Base-by-base conservation (phyloP, 1,284 basidiomycete genomes). In the Albatrellus sp. region DNA sequence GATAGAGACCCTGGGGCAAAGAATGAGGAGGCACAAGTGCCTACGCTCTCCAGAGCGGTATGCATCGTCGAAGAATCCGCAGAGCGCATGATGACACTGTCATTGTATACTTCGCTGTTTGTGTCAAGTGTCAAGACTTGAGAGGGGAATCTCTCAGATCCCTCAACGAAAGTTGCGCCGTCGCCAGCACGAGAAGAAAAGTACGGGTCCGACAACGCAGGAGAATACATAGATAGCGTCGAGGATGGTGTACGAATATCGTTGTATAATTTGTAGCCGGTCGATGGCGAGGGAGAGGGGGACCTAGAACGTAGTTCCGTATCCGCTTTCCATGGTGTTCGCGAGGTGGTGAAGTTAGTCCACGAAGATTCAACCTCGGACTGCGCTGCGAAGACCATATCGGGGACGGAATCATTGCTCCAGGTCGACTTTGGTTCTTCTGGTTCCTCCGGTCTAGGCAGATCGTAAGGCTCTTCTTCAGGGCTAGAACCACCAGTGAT, bases 341-440 rank as follows among this genome's bases (percentile, higher is more conserved):
- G 60, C 51, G 63, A 63, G 14, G 20, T 9, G 64, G 59, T 8
- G 61, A 59, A 43, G 32, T 62, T 56, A 12, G 60, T 55, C 58
- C 69, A 69, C 48, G 61, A 64, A 14, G 57, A 55, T 40, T 65
- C 63, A 19, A 55, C 59, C 60, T 67, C 48, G 58, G 69, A 54
- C 54, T 58, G 58, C 44, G 57, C 64, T 35, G 73, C 67, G 54
- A 79, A 81, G 48, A 76, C 67, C 61, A 84, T 77, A 51, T 80
- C 77, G 44, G 71, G 70, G 47, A 68, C 70, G 40, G 75, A 76
- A 51, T 80, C 77, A 53, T 68, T 68, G 66, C 80, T 84, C 80
- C 82, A 85, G 45, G 52, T 54, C 12, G 55, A 54, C 49, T 55
- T 53, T 35, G 52, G 55, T 24, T 24, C 24, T 24, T 24, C 24